These are phyloP conservation scores for Senecio squalidus DNA, from an alignment of 140 eudicot genomes.

Conservation along the genomic window DNA sequence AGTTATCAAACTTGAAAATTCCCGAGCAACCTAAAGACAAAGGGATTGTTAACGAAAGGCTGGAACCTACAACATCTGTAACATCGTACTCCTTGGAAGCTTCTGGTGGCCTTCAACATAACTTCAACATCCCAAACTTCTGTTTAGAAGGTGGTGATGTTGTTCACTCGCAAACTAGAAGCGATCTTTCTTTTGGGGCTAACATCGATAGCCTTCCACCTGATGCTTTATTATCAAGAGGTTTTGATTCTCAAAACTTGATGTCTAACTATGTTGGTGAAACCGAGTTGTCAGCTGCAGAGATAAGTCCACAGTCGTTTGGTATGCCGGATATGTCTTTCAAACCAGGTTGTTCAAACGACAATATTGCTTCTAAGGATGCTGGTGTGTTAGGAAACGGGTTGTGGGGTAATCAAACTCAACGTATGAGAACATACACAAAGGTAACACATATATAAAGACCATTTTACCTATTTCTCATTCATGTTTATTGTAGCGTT, in stretches of 20 bases:
- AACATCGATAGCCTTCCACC: conserved; percentile 60
- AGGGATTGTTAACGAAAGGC: conserved; percentile 35
- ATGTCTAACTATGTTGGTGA: conserved; percentile 57
- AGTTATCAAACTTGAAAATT: conserved; percentile 41
- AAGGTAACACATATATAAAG: conserved; percentile 47
- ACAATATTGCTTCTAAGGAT: conserved; percentile 35
- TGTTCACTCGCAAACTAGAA: conserved; percentile 68
- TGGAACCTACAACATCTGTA: conserved; percentile 70
- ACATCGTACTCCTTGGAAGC: conserved; percentile 84
- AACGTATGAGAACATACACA: conserved; percentile 82
- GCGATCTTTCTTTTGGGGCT: conserved; percentile 47
- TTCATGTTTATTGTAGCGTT: background rate
- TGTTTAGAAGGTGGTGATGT: conserved; percentile 66
- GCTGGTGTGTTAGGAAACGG: conserved; percentile 52
- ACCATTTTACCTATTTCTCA: background rate
- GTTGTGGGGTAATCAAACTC: conserved; percentile 67
- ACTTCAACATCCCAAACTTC: conserved; percentile 52
- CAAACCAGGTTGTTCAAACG: conserved; percentile 68
- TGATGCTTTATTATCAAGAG: conserved; percentile 90
- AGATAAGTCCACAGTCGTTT: conserved; percentile 63
- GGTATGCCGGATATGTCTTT: conserved; percentile 74
- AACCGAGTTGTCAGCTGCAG: conserved; percentile 58
- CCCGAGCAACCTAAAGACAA: conserved; percentile 51
- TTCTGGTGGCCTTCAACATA: conserved; percentile 52
- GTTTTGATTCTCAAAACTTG: conserved; percentile 82